Evolutionary conservation across 2,329 filamentous ascomycete species (phyloP).

Genomic region (Leptographium lundbergii): DNA sequence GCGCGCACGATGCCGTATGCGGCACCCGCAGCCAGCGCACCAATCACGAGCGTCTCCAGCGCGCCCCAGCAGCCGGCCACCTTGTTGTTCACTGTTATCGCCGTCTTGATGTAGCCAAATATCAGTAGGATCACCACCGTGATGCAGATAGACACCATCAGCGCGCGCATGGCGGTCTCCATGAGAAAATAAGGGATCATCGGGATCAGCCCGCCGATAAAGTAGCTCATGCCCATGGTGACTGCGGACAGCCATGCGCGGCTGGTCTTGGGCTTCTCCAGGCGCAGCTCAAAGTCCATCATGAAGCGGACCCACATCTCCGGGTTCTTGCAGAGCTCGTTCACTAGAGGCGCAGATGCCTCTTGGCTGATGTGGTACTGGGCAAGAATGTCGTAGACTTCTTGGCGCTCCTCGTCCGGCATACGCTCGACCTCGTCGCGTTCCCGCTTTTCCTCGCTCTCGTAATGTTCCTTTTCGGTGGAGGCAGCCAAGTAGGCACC

Average conservation of each 20-base stretch:
- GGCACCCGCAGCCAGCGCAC: conserved; percentile 51
- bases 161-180: conserved; percentile 27
- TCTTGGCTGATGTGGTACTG: conserved; percentile 30
- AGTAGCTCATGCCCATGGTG: conserved; percentile 57
- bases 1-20: conserved; percentile 49
- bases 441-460: conserved; percentile 34
- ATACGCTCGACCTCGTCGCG: conserved; percentile 24
- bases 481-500: conserved; percentile 59
- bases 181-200: conserved; percentile 57
- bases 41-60: conserved; percentile 51
- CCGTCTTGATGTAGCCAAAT: conserved; percentile 56
- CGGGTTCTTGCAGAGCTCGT: conserved; percentile 33
- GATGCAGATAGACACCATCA: conserved; percentile 47
- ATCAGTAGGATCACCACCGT: conserved; percentile 47
- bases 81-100: conserved; percentile 36
- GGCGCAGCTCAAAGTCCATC: conserved; percentile 44
- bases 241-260: conserved; percentile 42
- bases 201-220: conserved; percentile 58
- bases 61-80: conserved; percentile 44
- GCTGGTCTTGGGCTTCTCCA: conserved; percentile 30
- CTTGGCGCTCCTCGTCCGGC: conserved; percentile 31
- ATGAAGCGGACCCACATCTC: conserved; percentile 42
- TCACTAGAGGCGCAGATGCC: conserved; percentile 31
- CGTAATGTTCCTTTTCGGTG: conserved; percentile 40
- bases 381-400: conserved; percentile 34